Evolutionary conservation across 495 filamentous ascomycete species (phyloP).

Genomic region (Neurospora tetrasperma): DNA sequence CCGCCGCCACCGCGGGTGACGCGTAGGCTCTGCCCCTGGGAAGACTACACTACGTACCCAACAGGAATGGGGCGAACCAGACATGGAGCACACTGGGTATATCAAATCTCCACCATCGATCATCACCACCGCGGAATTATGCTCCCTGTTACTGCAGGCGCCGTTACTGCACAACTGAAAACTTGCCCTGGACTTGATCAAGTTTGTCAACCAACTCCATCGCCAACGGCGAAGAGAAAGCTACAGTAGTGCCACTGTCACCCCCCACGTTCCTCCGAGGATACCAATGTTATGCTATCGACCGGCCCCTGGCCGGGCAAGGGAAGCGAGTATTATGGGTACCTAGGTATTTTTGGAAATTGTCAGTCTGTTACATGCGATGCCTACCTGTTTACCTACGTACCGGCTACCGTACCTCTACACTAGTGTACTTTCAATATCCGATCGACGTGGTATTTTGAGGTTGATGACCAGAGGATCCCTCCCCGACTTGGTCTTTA

Average conservation of each 20-base stretch:
- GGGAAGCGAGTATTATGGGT: not conserved
- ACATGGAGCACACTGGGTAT: not conserved
- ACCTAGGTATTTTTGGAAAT: not conserved
- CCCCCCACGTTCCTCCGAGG: not conserved
- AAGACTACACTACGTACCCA: not conserved
- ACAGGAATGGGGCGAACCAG: not conserved
- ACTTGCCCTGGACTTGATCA: not conserved
- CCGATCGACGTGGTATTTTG: not conserved
- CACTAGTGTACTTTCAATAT: not conserved
- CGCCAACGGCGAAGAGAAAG: not conserved
- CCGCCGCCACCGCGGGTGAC: not conserved
- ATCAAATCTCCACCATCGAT: not conserved
- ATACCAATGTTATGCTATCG: not conserved
- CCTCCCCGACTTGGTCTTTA: not conserved
- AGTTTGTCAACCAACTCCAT: not conserved
- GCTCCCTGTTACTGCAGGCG: not conserved
- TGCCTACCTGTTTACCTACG: not conserved
- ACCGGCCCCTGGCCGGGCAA: not conserved
- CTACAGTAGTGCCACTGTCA: not conserved
- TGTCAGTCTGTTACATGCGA: not conserved
- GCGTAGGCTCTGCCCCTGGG: not conserved
- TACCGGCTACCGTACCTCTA: not conserved
- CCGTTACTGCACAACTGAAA: not conserved
- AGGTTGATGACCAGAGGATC: not conserved
- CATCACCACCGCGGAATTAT: not conserved